Conservation (phyloP, 2,329 filamentous ascomycete species). For the Pseudogymnoascus sp. region DNA sequence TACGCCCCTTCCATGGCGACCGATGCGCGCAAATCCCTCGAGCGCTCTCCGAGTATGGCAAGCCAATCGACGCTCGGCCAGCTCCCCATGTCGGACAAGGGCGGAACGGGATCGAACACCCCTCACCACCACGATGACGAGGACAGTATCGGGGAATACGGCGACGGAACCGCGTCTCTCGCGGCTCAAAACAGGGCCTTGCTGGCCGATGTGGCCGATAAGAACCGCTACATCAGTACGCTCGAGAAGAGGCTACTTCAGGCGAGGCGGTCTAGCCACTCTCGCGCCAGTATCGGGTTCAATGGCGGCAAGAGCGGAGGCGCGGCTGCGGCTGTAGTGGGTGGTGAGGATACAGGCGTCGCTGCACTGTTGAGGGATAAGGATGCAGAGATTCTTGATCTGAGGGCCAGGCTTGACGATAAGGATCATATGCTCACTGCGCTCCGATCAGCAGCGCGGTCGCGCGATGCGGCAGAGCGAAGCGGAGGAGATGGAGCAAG, state of each 20-base stretch:
- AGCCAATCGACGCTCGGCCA: constrained; percentile 38
- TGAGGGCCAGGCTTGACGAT: constrained; percentile 84
- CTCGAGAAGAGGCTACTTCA: constrained; percentile 88
- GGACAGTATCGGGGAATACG: constrained; percentile 71
- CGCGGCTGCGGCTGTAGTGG: constrained; percentile 55
- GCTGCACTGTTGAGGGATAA: constrained; percentile 73
- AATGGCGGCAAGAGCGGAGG: constrained; percentile 31
- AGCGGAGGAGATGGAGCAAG: neutral
- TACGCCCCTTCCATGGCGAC: constrained; percentile 49
- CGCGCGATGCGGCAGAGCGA: constrained; percentile 71
- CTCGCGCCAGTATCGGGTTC: constrained; percentile 71
- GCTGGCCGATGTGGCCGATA: constrained; percentile 91
- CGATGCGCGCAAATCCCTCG: constrained; percentile 35
- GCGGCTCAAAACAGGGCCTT: constrained; percentile 83
- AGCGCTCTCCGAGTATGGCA: constrained; percentile 59
- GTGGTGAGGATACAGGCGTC: constrained; percentile 72
- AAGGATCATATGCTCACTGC: constrained; percentile 91
- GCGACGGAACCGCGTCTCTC: constrained; percentile 75
- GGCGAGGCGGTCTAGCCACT: constrained; percentile 82
- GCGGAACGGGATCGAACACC: constrained; percentile 13
- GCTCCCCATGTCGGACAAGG: constrained; percentile 17
- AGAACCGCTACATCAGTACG: constrained; percentile 92
- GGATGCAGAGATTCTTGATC: constrained; percentile 83
- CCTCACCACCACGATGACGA: constrained; percentile 43
- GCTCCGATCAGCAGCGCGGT: constrained; percentile 74